Evolutionary conservation across 202 grass and related monocot species (phyloP), one percentile per base, ranked within the genome.

Genomic region (Tripidium arundinaceum): DNA sequence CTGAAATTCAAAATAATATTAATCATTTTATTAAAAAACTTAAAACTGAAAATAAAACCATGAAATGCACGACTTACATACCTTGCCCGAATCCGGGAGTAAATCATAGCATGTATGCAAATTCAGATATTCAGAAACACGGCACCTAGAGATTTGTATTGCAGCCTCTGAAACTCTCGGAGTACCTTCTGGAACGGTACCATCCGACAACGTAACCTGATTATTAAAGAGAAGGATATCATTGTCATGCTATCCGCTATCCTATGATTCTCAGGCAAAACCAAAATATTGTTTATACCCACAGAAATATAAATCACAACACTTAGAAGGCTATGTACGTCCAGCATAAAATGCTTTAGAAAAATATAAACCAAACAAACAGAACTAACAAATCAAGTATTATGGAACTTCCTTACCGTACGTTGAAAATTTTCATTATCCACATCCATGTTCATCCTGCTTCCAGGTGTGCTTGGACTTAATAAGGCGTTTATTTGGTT

Each of bases 51-150:
- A 71, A 77, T 27, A 78, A 78, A 59, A 37, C 38, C 70, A 57
- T 33, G 37, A 6, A 58, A 76, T 63, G 37, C 71, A 26, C 16
- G 52, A 31, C 19, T 73, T 57, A 33, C 60, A 62, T 93, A 99
- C 96, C 90, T 99, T 99, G 73, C 92, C 96, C 0, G 90, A 99
- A 68, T 99, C 90, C 28, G 96, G 88, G 73, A 99, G 86, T 67
- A 99, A 83, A 83, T 99, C 96, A 88, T 96, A 96, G 36, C 84
- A 83, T 54, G 74, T 90, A 84, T 99, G 92, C 62, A 77, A 79
- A 19, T 79, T 93, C 78, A 99, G 86, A 87, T 88, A 93, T 15
- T 90, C 80, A 75, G 86, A 81, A 72, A 99, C 88, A 31, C 65
- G 79, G 39, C 34, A 70, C 62, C 85, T 88, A 69, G 92, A 99